Evolutionary conservation across 305 asterid genomes (phyloP), one percentile per base, ranked within the genome.

Genomic region (Solanum aculeatissimum): DNA sequence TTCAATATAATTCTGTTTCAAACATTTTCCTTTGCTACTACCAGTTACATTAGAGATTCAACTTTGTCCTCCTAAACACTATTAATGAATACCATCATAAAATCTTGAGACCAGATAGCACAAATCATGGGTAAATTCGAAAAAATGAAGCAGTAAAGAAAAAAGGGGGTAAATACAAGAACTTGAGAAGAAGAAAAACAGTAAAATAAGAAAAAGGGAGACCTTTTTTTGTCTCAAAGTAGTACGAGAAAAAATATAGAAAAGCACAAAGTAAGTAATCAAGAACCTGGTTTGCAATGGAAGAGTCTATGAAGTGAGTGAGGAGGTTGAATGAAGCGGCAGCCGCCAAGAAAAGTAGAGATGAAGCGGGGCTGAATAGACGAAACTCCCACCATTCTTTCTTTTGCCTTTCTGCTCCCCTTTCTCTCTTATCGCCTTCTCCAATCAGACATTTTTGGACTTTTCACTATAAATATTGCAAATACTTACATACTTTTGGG

Each of bases 341-440:
- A 84, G 83, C 91, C 97, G 27, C 98, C 93, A 21, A 94, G 84
- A 68, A 94, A 92, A 60, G 88, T 75, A 81, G 95, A 91, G 83
- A 93, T 81, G 40, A 93, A 80, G 45, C 95, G 98, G 81, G 98
- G 89, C 78, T 92, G 97, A 89, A 92, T 58, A 21, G 93, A 85
- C 43, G 82, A 81, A 69, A 86, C 86, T n/a, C 89, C 93, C 85
- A 66, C 91, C 93, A 91, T 91, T 84, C 38, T 83, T 82, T 66
- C 82, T 65, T n/a, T 35, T 82, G 53, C 47, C 23, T 35, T 45
- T 63, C 7, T 5, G 43, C 57, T 21, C 60, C 19, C 82, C 49
- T n/a, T 83, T 82, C 53, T 84, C 86, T n/a, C 81, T 83, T 68
- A 51, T 83, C 85, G 38, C 18, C 53, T 83, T 14, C 68, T 13